Conservation (phyloP, 2,329 filamentous ascomycete genomes). For the Colletotrichum australisinense region DNA sequence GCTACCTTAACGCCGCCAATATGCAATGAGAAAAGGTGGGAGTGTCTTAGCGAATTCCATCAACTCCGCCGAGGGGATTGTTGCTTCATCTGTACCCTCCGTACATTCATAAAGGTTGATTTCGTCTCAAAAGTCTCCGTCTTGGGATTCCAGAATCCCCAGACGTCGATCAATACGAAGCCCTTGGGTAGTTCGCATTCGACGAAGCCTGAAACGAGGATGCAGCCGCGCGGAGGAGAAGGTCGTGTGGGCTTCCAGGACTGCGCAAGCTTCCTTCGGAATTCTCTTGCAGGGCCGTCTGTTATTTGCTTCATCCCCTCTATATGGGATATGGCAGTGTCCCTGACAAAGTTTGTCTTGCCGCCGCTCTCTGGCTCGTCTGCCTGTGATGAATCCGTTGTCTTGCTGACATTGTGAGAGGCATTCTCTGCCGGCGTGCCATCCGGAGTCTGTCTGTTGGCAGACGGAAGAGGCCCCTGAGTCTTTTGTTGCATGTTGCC, state of each 20-base stretch:
- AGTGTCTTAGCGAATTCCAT: not conserved
- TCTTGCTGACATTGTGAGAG: constrained; percentile 28
- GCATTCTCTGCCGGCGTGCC: constrained; percentile 29
- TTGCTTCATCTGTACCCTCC: constrained; percentile 37
- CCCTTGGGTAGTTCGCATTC: constrained; percentile 61
- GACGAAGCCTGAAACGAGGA: constrained; percentile 65
- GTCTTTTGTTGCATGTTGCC: constrained; percentile 22
- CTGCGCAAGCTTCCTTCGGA: constrained; percentile 40
- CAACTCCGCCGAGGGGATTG: constrained; percentile 25
- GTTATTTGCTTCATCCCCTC: constrained; percentile 36
- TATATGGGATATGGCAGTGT: constrained; percentile 34
- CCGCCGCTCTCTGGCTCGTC: constrained; percentile 28
- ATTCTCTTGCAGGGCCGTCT: constrained; percentile 29
- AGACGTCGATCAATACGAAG: constrained; percentile 62
- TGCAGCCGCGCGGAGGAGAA: constrained; percentile 61
- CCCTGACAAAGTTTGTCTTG: constrained; percentile 36
- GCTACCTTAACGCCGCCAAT: constrained; percentile 27
- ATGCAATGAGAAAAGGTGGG: constrained; percentile 9
- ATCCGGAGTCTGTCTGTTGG: constrained; percentile 34
- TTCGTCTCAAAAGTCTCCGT: constrained; percentile 53
- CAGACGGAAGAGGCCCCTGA: constrained; percentile 19
- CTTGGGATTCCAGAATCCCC: constrained; percentile 68
- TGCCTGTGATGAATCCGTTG: constrained; percentile 14
- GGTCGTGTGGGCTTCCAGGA: constrained; percentile 58
- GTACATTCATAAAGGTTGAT: constrained; percentile 25